A percentile compares a stretch with the other conserved stretches of the same genome.
Evolutionary conservation across 192 early-diverging fungal species (phyloP).

Genomic region (Allomyces javanicus): DNA sequence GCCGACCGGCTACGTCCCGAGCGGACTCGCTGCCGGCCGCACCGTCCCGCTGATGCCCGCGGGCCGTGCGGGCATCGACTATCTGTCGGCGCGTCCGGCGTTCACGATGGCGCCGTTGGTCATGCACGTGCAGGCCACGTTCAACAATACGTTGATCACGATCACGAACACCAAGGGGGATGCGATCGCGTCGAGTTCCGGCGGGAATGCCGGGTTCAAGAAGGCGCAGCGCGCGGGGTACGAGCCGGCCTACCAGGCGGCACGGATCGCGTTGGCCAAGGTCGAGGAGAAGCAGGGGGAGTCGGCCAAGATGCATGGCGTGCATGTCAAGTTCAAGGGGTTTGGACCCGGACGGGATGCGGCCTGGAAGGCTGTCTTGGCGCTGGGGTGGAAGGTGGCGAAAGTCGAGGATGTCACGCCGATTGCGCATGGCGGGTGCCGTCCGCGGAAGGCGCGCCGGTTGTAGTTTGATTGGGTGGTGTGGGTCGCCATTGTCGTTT

Average conservation of each 20-base stretch:
- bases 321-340: conserved; percentile 52
- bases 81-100: no score
- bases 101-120: conserved; percentile 13
- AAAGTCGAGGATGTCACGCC: conserved; percentile 76
- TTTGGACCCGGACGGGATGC: conserved; percentile 84
- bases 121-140: conserved; percentile 29
- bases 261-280: conserved; percentile 44
- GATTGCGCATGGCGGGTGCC: conserved; percentile 72
- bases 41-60: no score
- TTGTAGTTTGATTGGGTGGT: conserved; percentile 27
- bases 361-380: conserved; percentile 63
- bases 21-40: no score
- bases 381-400: conserved; percentile 54
- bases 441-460: conserved; percentile 71
- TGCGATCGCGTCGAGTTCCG: conserved; percentile 50
- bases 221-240: conserved; percentile 71
- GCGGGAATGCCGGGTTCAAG: conserved; percentile 65
- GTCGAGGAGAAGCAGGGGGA: conserved; percentile 32
- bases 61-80: no score
- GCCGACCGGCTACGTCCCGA: no score
- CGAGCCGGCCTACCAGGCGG: conserved; percentile 84
- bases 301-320: conserved; percentile 11
- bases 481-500: not conserved
- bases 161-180: conserved; percentile 51
- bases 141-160: conserved; percentile 80